Evolutionary conservation across 345 rosid species (phyloP), one percentile per base, ranked within the genome.

Genomic region (Pugionium dolabratum): DNA sequence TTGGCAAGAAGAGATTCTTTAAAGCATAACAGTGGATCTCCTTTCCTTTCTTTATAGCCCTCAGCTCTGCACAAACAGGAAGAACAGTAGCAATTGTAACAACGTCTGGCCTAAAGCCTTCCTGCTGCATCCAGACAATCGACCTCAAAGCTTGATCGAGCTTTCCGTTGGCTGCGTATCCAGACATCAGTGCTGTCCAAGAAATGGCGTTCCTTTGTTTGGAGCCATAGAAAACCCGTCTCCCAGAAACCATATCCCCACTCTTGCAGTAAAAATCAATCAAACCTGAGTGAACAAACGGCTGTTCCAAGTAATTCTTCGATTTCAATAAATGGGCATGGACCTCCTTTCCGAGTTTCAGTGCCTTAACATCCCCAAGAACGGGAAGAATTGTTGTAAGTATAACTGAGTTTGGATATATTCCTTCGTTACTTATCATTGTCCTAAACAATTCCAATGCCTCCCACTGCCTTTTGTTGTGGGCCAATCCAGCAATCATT

Each of bases 81-180:
- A 93, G 65, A 72, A 82, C 79, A 0, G 96, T 90, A 4, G 91
- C 94, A 71, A 84, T 70, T 0, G 96, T 82, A 45, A 90, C 91
- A 7, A 85, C 79, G 28, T 93, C 97, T 8, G 98, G 97, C 78
- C 28, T 78, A 52, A 74, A 82, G 2, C 96, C 89, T 77, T 92
- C 98, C 63, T 89, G 95, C 76, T 89, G 96, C 98, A 92, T 92
- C 98, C 98, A 92, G 9, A 81, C 81, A 64, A 87, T 69, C 2
- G 91, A 89, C 76, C 91, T 86, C 81, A 92, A 71, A 41, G 97
- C 95, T 77, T 87, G 98, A 50, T 87, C 94, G 2, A 80, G 75
- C 69, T 88, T 83, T 57, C 95, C 87, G 44, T 86, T 89, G 1
- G 87, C 81, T 41, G 78, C 81, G 43, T 87, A 89, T 42, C 98